Evolutionary conservation across 2,329 filamentous ascomycete species (phyloP).

Genomic region (Raffaelea deltoideospora): DNA sequence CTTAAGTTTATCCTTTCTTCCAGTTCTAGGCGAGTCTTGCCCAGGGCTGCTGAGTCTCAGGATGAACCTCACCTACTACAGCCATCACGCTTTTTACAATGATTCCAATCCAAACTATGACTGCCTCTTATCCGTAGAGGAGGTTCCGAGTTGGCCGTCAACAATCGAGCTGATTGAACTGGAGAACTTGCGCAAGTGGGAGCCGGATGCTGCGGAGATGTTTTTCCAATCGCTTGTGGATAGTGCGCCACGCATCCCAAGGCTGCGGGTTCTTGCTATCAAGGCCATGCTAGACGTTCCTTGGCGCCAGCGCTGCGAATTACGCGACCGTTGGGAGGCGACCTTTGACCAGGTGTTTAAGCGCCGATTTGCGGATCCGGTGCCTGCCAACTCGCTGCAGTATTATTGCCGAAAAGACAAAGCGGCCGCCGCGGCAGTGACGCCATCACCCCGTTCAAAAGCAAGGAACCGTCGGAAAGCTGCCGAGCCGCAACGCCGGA

Average conservation of each 20-base stretch:
- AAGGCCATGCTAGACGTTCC: slow-evolving; percentile 65
- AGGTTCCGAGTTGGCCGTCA: slow-evolving; percentile 66
- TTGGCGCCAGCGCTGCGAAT: slow-evolving; percentile 69
- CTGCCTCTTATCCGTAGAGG: slow-evolving; percentile 42
- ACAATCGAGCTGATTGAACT: slow-evolving; percentile 59
- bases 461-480: background rate
- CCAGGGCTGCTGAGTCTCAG: slow-evolving; percentile 54
- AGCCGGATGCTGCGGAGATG: slow-evolving; percentile 50
- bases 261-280: slow-evolving; percentile 56
- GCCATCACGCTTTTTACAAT: slow-evolving; percentile 48
- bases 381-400: slow-evolving; percentile 10
- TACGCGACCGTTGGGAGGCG: slow-evolving; percentile 65
- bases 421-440: background rate
- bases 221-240: slow-evolving; percentile 70
- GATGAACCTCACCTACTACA: slow-evolving; percentile 69
- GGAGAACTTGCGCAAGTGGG: slow-evolving; percentile 63
- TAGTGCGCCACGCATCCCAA: slow-evolving; percentile 47
- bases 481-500: slow-evolving; percentile 15
- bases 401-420: slow-evolving; percentile 2
- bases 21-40: slow-evolving; percentile 49
- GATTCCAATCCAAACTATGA: slow-evolving; percentile 66
- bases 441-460: background rate
- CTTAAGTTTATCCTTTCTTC: slow-evolving; percentile 61
- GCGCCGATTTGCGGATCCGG: slow-evolving; percentile 17
- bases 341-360: slow-evolving; percentile 54